Base-by-base conservation (phyloP, 129 eudicot genomes). In the Silybum marianum region DNA sequence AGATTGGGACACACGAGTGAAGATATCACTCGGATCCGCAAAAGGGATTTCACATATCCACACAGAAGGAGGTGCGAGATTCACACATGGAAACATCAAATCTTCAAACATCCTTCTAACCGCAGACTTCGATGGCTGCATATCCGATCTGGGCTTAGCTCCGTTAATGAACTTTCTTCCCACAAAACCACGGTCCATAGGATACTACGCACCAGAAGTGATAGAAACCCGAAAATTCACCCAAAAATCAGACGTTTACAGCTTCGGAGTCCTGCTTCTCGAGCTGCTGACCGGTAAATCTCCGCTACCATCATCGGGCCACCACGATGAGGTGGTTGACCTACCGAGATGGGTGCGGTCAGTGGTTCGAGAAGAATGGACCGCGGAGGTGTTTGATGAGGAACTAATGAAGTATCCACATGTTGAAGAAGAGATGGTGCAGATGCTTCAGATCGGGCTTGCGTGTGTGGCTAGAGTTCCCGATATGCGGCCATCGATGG, bases 281-380 rank as follows among this genome's bases (percentile, higher is more conserved):
- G 99, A 95, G 83, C 85, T 94, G 65, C 86, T 94, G 13, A 92
- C 98, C 6, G 98, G 97, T 8, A 92, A 91, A 80, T 74, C 96
- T 9, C 98, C 98, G 0, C 72, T 90, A 25, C 91, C 82, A 6
- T 70, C 87, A 28, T 77, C 90, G 4, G 86, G 85, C 1, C 88
- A 88, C 72, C 88, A 88, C 69, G 92, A 89, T 23, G 96, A 94
- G 65, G 88, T 88, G 44, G 87, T 94, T 25, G 97, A 92, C 79
- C 83, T 95, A 18, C 97, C 97, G 7, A 88, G 99, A 74, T 95
- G 99, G 98, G 98, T 94, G 18, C 87, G 91, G 34, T 92, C 98
- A 1, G 98, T 94, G 38, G 98, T 94, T 3, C 75, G 97, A 62
- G 98, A 94, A 82, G 98, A 94, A 40, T 94, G 98, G 98, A 94